Evolutionary conservation across 257 asterid genomes (phyloP).

Genomic region (Przewalskia tangutica): DNA sequence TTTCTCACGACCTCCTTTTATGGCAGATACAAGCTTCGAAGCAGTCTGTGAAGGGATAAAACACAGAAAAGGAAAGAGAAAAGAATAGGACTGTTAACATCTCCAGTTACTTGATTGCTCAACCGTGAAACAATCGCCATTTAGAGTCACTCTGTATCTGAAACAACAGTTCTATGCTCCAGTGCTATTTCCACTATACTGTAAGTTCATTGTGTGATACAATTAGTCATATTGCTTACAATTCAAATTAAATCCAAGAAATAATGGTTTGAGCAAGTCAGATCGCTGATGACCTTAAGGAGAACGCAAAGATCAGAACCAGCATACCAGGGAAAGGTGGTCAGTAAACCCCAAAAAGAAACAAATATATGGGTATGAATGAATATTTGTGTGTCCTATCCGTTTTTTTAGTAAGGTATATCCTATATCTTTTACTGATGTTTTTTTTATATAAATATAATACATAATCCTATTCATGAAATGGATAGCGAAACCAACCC

Average conservation of each 20-base stretch:
- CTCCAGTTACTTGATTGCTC: background rate
- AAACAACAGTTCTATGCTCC: background rate
- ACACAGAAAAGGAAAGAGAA: background rate
- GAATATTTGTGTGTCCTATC: background rate
- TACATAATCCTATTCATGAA: background rate
- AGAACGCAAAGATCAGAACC: background rate
- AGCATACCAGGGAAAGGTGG: background rate
- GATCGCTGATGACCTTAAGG: background rate
- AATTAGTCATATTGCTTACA: background rate
- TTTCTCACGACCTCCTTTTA: constrained; percentile 47
- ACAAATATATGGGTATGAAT: background rate
- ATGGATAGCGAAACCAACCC: background rate
- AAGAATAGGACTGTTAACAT: background rate
- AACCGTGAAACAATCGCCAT: background rate
- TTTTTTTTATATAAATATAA: background rate
- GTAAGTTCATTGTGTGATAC: background rate
- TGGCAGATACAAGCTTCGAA: constrained; percentile 32
- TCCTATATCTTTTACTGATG: background rate
- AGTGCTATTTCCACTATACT: background rate
- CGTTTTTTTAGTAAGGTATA: background rate
- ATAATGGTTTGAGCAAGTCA: background rate
- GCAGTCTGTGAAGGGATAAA: constrained; percentile 19
- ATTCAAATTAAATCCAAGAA: background rate
- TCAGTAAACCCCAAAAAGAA: background rate
- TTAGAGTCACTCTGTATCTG: constrained; percentile 1